Percentiles rank a stretch among this genome's conserved stretches.
phyloP scores from a whole-genome alignment of 257 asterid genomes.

The Solanum pinnatisectum region DNA sequence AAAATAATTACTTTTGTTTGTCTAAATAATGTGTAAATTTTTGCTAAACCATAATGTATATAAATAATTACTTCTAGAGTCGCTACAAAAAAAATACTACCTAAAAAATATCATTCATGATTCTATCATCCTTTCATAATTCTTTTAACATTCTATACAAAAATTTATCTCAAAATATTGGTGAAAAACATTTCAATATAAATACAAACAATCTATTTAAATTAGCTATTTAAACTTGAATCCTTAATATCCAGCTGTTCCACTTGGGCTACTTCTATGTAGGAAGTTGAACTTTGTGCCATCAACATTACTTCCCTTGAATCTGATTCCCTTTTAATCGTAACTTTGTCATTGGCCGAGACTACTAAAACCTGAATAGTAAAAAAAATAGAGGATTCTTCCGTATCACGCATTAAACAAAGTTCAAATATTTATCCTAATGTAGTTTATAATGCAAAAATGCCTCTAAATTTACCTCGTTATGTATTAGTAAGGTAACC shows the following conservation, averaged over 20 bases:
- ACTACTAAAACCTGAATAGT: neutral
- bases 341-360: neutral
- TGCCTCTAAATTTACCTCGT: neutral
- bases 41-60: no score
- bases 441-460: neutral
- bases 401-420: neutral
- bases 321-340: neutral
- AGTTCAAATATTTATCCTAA: neutral
- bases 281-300: neutral
- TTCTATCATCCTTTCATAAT: no score
- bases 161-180: no score
- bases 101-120: no score
- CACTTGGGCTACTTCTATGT: neutral
- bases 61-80: no score
- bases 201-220: no score
- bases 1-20: no score
- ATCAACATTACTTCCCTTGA: neutral
- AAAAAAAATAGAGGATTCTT: neutral
- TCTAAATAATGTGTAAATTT: no score
- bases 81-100: no score
- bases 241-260: neutral
- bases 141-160: no score
- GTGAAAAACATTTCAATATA: no score
- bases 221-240: no score
- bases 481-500: neutral